Conservation (phyloP, 768 basidiomycete genomes). For the Suillus clintonianus region DNA sequence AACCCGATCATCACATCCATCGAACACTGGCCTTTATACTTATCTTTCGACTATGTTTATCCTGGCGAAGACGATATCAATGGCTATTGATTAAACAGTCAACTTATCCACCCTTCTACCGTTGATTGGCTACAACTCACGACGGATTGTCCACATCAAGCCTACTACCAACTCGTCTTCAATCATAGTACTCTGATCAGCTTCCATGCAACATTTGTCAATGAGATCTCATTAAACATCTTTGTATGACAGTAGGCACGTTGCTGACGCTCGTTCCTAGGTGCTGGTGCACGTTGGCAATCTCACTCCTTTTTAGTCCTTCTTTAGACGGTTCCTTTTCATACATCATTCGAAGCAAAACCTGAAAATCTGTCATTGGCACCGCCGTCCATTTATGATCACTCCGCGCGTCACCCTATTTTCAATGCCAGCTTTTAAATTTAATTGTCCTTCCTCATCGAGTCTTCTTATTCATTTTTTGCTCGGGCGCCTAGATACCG, state of each 20-base stretch:
- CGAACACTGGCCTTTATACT: background rate
- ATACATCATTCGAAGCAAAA: conserved; percentile 3
- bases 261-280: background rate
- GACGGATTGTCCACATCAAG: background rate
- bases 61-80: background rate
- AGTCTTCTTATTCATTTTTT: background rate
- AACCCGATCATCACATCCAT: background rate
- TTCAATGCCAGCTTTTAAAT: background rate
- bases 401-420: background rate
- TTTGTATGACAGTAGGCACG: background rate
- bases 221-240: background rate
- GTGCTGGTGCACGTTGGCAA: background rate
- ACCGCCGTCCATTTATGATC: background rate
- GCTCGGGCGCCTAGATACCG: background rate
- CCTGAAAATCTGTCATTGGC: background rate
- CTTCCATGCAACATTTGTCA: background rate
- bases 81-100: background rate
- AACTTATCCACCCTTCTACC: background rate
- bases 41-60: background rate
- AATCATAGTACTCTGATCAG: background rate
- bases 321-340: background rate
- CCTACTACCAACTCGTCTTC: background rate
- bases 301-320: background rate
- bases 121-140: background rate
- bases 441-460: background rate